Evolutionary conservation across 2,329 filamentous ascomycete species (phyloP), one percentile per base, ranked within the genome.

Genomic region (Ceratocystis smalleyi): DNA sequence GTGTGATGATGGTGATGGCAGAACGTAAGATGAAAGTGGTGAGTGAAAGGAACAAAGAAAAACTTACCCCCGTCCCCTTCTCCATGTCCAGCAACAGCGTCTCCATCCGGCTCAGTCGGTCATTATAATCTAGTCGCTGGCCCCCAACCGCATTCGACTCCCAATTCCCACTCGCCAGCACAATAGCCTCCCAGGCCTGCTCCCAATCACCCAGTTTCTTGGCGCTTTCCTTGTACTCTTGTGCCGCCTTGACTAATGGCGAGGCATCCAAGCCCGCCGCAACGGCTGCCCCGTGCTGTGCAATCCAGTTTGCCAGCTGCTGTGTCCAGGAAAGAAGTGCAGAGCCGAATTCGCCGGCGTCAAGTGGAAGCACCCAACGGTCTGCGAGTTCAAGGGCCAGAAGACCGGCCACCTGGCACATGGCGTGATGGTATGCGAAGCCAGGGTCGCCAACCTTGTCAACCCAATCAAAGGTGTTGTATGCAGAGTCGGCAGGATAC

Each of bases 401-500:
- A 2, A 97, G 78, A 0, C 84, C 84, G 74, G 89, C 86, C 49
- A 97, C 78, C 74, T 96, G 85, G 10, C 84, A 89, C 66, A 97
- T 81, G 5, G 88, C 75, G 49, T 79, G 81, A 75, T 97, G 94
- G 71, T 95, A 94, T 10, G 80, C 74, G 71, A 96, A 96, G 1
- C 82, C 85, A 0, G 90, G 90, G 72, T 99, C 94, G 24, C 88
- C 86, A 66, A 88, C 83, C 45, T 80, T 81, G 30, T 85, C 78
- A 81, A 97, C 89, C 85, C 90, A 92, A 55, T 91, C 86, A 69
- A 88, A 91, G 63, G 85, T 95, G 71, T 97, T 92, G 74, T 95
- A 95, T 74, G 88, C 94, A 67, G 87, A 91, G 73, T 91, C 86
- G 62, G 86, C 84, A 0, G 91, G 89, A 70, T 81, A 87, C 10